Evolutionary conservation across 495 filamentous ascomycete genomes (phyloP).

Genomic region (Umbilicaria muhlenbergii): DNA sequence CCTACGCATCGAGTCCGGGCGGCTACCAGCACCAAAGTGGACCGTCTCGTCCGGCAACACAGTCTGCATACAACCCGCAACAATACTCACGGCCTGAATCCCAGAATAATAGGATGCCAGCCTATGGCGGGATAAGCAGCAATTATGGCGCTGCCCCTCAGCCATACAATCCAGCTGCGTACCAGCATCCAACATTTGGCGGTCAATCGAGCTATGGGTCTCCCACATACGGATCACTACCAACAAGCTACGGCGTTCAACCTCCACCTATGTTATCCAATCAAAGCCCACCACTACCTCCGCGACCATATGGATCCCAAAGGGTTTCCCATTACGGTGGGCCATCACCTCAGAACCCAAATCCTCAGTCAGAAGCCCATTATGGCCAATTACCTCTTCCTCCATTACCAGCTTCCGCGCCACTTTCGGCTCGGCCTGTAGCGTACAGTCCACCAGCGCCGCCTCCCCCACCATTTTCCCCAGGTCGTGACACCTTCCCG

Average conservation of each 20-base stretch:
- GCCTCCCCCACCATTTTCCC: constrained; percentile 16
- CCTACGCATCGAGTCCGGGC: constrained; percentile 20
- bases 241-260: constrained; percentile 15
- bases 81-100: constrained; percentile 42
- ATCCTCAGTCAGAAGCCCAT: constrained; percentile 7
- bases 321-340: constrained; percentile 21
- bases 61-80: constrained; percentile 67
- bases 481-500: constrained; percentile 11
- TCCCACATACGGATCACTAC: constrained; percentile 1
- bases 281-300: constrained; percentile 30
- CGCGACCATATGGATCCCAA: constrained; percentile 30
- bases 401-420: constrained; percentile 3
- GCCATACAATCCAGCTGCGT: constrained; percentile 61
- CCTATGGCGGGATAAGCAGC: constrained; percentile 14
- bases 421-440: background rate
- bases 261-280: constrained; percentile 21
- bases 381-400: constrained; percentile 17
- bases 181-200: constrained; percentile 25
- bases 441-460: constrained; percentile 18
- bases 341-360: constrained; percentile 14
- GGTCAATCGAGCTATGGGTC: constrained; percentile 11
- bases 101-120: constrained; percentile 29
- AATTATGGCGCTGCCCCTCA: constrained; percentile 28
- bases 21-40: constrained; percentile 30
- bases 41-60: constrained; percentile 29